phyloP scores from a whole-genome alignment of 1,284 basidiomycete species.

The Sporisorium graminicola region DNA sequence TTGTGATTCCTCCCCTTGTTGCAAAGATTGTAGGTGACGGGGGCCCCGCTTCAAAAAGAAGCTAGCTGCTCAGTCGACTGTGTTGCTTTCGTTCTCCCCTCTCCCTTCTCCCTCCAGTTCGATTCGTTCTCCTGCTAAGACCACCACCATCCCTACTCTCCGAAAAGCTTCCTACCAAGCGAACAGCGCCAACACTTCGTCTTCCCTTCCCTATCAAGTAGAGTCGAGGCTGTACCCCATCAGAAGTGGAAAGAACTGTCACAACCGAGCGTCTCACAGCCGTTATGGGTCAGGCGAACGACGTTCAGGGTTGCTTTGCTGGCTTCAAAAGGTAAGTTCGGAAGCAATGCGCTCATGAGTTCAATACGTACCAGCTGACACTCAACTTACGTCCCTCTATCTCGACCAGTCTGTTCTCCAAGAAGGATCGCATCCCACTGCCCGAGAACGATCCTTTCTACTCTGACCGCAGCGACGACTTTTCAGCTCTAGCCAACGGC shows the following conservation, averaged over 20 bases:
- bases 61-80: background rate
- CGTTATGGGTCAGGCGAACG: conserved; percentile 12
- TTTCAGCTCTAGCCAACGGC: conserved; percentile 32
- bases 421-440: conserved; percentile 17
- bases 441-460: conserved; percentile 59
- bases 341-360: too few relatives aligned
- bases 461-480: conserved; percentile 22
- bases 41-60: background rate
- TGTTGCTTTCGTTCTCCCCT: background rate
- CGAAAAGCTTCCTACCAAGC: background rate
- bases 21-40: background rate
- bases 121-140: too few relatives aligned
- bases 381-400: background rate
- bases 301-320: conserved; percentile 36
- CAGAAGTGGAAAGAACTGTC: background rate
- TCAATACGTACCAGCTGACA: background rate
- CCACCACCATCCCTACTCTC: background rate
- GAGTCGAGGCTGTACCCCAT: background rate
- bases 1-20: background rate
- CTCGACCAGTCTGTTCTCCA: conserved; percentile 27
- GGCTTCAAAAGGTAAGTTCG: conserved; percentile 24
- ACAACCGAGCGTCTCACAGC: background rate
- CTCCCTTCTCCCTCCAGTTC: background rate
- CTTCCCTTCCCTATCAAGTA: background rate
- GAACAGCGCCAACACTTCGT: too few relatives aligned